Percentiles rank a stretch among this genome's conserved stretches.
phyloP scores from a whole-genome alignment of 345 rosid species.

The Arabis hirsuta region DNA sequence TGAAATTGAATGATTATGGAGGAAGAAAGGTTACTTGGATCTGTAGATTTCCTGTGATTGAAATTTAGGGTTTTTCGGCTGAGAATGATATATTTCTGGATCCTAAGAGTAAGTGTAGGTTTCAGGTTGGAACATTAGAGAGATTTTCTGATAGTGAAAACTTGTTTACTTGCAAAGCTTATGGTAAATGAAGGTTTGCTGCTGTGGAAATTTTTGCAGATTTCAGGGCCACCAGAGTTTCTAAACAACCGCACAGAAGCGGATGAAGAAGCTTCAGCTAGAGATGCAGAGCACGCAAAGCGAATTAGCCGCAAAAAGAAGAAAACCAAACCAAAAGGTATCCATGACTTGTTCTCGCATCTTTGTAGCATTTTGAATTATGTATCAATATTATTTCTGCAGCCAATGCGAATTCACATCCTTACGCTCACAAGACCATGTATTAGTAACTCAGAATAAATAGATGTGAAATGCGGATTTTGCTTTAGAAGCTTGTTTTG shows the following conservation, averaged over 20 bases:
- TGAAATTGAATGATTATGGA: slow-evolving; percentile 3
- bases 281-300: slow-evolving; percentile 54
- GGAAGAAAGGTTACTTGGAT: background rate
- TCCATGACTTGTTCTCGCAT: background rate
- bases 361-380: background rate
- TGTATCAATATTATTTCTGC: background rate
- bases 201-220: slow-evolving; percentile 50
- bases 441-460: background rate
- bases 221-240: slow-evolving; percentile 90
- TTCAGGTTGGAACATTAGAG: background rate
- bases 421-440: background rate
- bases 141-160: slow-evolving; percentile 12
- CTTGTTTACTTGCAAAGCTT: slow-evolving; percentile 1
- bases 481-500: slow-evolving; percentile 1
- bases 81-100: background rate
- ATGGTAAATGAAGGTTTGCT: background rate
- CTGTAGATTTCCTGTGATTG: background rate
- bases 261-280: slow-evolving; percentile 52
- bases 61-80: background rate
- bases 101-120: background rate
- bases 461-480: slow-evolving; percentile 1
- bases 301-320: slow-evolving; percentile 61
- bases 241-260: slow-evolving; percentile 71
- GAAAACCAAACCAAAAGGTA: slow-evolving; percentile 77
- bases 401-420: background rate